Percentiles rank a stretch among this genome's conserved stretches.
These are phyloP conservation scores for Neurospora sp. DNA, from an alignment of 495 filamentous ascomycete species.

Conservation along the genomic window DNA sequence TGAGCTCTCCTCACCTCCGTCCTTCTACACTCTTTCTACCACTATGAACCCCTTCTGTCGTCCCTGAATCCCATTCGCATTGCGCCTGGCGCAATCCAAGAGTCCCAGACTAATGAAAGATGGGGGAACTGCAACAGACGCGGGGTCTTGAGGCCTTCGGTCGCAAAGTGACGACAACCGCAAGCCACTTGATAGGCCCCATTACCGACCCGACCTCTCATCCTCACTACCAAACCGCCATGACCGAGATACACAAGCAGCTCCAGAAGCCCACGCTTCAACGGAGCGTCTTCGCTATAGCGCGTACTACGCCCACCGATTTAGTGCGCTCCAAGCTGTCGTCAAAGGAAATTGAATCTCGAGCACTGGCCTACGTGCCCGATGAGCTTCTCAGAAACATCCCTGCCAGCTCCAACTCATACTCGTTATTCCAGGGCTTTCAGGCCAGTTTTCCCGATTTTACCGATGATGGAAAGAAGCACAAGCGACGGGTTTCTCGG, in stretches of 20 bases:
- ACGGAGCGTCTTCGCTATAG: constrained; percentile 78
- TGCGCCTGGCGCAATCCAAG: neutral
- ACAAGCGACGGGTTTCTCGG: constrained; percentile 59
- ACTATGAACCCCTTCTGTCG: neutral
- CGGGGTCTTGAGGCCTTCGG: constrained; percentile 87
- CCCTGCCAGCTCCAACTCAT: constrained; percentile 73
- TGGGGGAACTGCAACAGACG: constrained; percentile 42
- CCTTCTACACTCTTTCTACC: neutral
- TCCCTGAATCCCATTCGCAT: neutral
- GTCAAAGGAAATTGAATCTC: constrained; percentile 85
- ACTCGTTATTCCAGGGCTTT: constrained; percentile 94
- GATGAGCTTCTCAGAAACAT: constrained; percentile 85
- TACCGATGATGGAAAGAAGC: constrained; percentile 54
- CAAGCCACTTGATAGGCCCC: constrained; percentile 74
- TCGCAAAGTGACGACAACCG: constrained; percentile 89
- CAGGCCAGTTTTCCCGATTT: constrained; percentile 79
- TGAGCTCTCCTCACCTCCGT: constrained; percentile 18
- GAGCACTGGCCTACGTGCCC: constrained; percentile 77
- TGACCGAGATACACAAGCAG: constrained; percentile 83
- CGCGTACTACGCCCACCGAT: constrained; percentile 81
- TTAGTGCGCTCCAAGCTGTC: constrained; percentile 87
- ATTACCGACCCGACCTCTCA: constrained; percentile 49
- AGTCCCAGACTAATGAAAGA: neutral
- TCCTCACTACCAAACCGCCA: constrained; percentile 70
- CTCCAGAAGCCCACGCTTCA: constrained; percentile 74